These are phyloP conservation scores for Leccinum broughii DNA, from an alignment of 768 basidiomycete species.

Conservation along the genomic window DNA sequence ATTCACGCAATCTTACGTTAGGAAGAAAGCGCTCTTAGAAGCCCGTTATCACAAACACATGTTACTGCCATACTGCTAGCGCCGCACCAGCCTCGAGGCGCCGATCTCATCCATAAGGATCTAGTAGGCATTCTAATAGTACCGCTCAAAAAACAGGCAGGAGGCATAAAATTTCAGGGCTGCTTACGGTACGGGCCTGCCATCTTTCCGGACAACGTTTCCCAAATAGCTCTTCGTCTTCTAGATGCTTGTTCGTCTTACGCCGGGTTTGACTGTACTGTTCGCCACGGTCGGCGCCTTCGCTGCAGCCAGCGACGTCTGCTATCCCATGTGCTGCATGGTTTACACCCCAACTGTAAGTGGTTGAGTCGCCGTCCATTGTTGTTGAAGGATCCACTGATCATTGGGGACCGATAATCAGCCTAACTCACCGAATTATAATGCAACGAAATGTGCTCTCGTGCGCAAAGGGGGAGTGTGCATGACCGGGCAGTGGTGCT, in stretches of 20 bases:
- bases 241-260: conserved; percentile 3
- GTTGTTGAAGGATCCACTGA: background rate
- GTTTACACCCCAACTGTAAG: background rate
- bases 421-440: background rate
- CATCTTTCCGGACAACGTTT: no score
- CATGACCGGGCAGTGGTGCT: background rate
- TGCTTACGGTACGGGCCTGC: background rate
- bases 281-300: background rate
- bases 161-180: no score
- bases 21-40: no score
- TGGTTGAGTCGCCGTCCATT: background rate
- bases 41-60: no score
- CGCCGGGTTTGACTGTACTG: background rate
- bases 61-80: no score
- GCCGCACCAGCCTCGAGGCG: no score
- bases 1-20: no score
- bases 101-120: no score
- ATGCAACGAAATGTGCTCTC: no score
- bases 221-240: background rate
- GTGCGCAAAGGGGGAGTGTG: no score
- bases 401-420: background rate
- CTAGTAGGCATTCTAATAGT: no score
- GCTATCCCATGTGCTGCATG: background rate
- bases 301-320: background rate
- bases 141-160: no score